A percentile compares a stretch with the other conserved stretches of the same genome.
Evolutionary conservation across 495 filamentous ascomycete genomes (phyloP).

Genomic region (Annulohypoxylon moriforme): DNA sequence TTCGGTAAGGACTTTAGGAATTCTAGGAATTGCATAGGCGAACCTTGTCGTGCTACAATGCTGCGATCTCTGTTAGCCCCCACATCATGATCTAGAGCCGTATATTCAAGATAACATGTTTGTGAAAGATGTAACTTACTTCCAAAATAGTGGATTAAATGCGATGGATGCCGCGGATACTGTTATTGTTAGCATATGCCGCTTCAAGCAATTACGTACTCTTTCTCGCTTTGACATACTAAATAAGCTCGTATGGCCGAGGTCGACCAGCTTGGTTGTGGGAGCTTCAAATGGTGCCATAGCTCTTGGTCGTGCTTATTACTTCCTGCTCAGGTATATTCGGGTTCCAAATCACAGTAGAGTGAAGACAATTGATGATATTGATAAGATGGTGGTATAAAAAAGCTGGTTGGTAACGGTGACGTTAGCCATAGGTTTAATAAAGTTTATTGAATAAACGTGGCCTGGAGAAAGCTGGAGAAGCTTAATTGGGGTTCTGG

Average conservation of each 20-base stretch:
- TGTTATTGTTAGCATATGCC: constrained; percentile 47
- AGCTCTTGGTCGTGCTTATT: constrained; percentile 3
- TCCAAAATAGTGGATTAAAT: constrained; percentile 86
- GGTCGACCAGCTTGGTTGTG: constrained; percentile 65
- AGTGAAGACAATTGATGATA: constrained; percentile 14
- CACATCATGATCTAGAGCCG: constrained; percentile 7
- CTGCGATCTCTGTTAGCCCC: constrained; percentile 52
- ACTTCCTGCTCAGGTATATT: background rate
- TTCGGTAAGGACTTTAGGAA: background rate
- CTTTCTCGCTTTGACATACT: constrained; percentile 55
- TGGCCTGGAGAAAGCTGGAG: constrained; percentile 21
- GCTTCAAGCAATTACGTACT: background rate
- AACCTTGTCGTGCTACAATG: constrained; percentile 75
- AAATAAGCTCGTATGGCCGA: constrained; percentile 72
- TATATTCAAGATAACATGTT: constrained; percentile 1
- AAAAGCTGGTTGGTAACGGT: constrained; percentile 1
- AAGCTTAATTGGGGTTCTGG: constrained; percentile 14
- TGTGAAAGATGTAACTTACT: constrained; percentile 62
- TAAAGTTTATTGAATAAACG: constrained; percentile 17
- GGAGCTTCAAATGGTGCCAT: constrained; percentile 46
- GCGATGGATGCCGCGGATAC: constrained; percentile 74
- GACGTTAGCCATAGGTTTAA: constrained; percentile 7
- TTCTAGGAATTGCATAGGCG: constrained; percentile 16
- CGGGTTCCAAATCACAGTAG: background rate
- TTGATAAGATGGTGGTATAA: background rate